Percentiles rank a stretch among this genome's conserved stretches.
Conservation (phyloP, 1,284 basidiomycete species). For the Mycosarcoma maydis region DNA sequence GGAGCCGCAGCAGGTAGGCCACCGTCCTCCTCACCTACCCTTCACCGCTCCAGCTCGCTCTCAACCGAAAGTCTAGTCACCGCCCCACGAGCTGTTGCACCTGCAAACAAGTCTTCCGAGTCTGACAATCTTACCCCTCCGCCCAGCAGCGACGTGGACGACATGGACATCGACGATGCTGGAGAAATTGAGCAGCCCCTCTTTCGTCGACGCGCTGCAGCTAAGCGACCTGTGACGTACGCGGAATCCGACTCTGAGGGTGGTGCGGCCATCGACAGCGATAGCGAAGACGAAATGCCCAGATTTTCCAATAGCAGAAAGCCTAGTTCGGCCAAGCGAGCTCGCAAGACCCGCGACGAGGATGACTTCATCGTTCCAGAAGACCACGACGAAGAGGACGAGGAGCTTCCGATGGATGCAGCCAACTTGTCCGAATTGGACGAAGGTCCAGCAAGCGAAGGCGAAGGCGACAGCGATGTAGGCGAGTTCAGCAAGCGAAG, state of each 20-base stretch:
- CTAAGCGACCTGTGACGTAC: slow-evolving; percentile 49
- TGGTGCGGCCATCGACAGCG: slow-evolving; percentile 21
- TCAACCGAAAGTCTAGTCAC: slow-evolving; percentile 24
- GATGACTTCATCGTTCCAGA: slow-evolving; percentile 59
- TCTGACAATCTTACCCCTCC: slow-evolving; percentile 45
- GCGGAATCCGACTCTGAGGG: slow-evolving; percentile 55
- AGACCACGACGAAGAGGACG: slow-evolving; percentile 39
- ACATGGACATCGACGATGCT: slow-evolving; percentile 42
- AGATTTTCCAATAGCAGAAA: slow-evolving; percentile 14
- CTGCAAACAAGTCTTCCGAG: slow-evolving; percentile 8
- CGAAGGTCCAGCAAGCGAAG: slow-evolving; percentile 10
- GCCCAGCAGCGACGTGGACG: slow-evolving; percentile 30
- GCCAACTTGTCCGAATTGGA: slow-evolving; percentile 24
- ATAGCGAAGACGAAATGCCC: slow-evolving; percentile 37
- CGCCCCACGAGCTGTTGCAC: slow-evolving; percentile 6
- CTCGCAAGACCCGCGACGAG: slow-evolving; percentile 37
- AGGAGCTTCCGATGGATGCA: slow-evolving; percentile 32
- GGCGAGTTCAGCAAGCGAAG: slow-evolving; percentile 11
- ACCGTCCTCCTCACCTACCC: slow-evolving; percentile 31
- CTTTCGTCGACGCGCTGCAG: slow-evolving; percentile 40
- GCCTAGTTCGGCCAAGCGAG: slow-evolving; percentile 23
- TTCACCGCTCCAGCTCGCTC: slow-evolving; percentile 37
- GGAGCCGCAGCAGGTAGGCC: slow-evolving; percentile 5
- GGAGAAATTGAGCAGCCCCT: slow-evolving; percentile 39
- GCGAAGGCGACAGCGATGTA: slow-evolving; percentile 30